These are phyloP conservation scores for Tilletiopsis washingtonensis DNA, from an alignment of 1,284 basidiomycete genomes.

Conservation along the genomic window DNA sequence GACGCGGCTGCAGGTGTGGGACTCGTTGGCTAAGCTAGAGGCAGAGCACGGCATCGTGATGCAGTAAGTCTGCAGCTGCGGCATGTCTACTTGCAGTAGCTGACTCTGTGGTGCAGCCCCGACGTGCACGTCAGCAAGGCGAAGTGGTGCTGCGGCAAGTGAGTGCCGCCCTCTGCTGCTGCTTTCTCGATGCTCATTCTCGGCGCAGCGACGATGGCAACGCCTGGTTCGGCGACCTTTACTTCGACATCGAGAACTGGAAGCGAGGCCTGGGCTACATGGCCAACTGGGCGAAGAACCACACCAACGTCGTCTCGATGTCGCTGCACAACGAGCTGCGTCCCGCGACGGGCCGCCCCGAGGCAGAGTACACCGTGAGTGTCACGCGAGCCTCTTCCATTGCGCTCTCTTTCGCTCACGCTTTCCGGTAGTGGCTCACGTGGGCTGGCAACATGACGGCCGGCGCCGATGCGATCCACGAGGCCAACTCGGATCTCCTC, in stretches of 20 bases:
- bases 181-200: too few relatives aligned
- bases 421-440: too few relatives aligned
- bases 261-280: constrained; percentile 18
- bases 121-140: constrained; percentile 20
- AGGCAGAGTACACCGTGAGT: constrained; percentile 19
- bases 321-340: constrained; percentile 21
- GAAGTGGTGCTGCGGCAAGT: constrained; percentile 19
- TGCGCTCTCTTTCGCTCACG: too few relatives aligned
- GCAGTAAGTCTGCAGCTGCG: constrained; percentile 2
- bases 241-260: constrained; percentile 16
- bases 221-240: constrained; percentile 17
- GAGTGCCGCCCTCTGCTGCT: too few relatives aligned
- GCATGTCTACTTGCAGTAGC: too few relatives aligned
- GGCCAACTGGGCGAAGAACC: constrained; percentile 20
- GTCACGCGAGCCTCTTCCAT: too few relatives aligned
- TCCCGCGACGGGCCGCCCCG: constrained; percentile 4
- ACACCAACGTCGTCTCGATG: constrained; percentile 21
- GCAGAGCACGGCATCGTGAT: constrained; percentile 16
- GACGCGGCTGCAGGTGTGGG: constrained; percentile 13
- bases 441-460: constrained; percentile 17
- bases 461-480: constrained; percentile 19
- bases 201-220: constrained; percentile 24
- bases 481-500: constrained; percentile 17
- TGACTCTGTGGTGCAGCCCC: background rate
- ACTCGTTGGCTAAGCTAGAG: constrained; percentile 15